Conservation (phyloP, 106 monocot genomes). For the Agapanthus africanus region DNA sequence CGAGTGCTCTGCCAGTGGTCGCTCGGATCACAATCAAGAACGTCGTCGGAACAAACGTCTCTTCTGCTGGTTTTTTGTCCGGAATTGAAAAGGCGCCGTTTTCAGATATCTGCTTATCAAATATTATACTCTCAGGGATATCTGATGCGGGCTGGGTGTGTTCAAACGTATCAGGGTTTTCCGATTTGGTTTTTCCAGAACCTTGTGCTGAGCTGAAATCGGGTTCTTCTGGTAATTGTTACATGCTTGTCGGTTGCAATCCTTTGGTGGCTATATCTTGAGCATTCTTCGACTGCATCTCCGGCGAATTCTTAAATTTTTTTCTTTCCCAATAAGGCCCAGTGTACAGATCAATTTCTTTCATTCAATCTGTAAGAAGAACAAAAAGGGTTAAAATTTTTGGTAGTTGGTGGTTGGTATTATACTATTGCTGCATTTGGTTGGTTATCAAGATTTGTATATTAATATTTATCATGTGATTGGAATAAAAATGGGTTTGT, state of each 20-base stretch:
- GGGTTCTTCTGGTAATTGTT: constrained; percentile 47
- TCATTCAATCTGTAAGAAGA: constrained; percentile 13
- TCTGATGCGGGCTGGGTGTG: constrained; percentile 54
- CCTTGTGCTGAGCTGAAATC: constrained; percentile 56
- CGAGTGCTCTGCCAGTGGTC: constrained; percentile 41
- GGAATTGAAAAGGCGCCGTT: constrained; percentile 60
- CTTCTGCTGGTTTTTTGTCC: constrained; percentile 44
- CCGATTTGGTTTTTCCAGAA: constrained; percentile 53
- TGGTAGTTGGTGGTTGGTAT: constrained; percentile 12
- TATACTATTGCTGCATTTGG: constrained; percentile 11
- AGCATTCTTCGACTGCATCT: constrained; percentile 3
- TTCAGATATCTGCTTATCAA: constrained; percentile 63
- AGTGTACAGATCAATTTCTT: constrained; percentile 4
- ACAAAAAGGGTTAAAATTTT: constrained; percentile 8
- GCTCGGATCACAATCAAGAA: constrained; percentile 55
- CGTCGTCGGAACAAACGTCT: constrained; percentile 42
- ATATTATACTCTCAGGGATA: constrained; percentile 33
- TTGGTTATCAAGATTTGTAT: not conserved
- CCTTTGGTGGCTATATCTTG: constrained; percentile 12
- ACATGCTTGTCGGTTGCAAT: constrained; percentile 28
- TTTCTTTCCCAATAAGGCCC: not conserved
- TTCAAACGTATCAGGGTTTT: constrained; percentile 63
- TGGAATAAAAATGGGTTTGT: not conserved
- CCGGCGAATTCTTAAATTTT: constrained; percentile 47
- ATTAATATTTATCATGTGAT: not conserved